Evolutionary conservation across 495 filamentous ascomycete species (phyloP), one percentile per base, ranked within the genome.

Genomic region (Annulohypoxylon maeteangense): DNA sequence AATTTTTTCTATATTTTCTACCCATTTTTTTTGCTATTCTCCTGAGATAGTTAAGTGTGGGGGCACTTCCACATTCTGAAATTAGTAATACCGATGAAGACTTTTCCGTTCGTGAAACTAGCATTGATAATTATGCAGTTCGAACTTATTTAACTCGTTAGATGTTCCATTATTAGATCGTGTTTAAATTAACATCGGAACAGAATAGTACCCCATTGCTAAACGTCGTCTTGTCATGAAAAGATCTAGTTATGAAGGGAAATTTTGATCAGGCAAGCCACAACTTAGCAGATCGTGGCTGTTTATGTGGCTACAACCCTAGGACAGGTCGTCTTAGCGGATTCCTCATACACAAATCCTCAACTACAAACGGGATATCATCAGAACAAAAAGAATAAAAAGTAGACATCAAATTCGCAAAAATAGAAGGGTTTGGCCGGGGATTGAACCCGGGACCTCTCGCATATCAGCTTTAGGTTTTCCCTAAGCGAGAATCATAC

Each of bases 401-500:
- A 31, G 53, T 14, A 11, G 8, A 56, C 16, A 8, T 58, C 14
- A 54, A 45, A 53, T 29, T 25, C n/a, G 11, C 47, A 48, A 50
- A 74, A 67, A 63, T 36, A 11, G 34, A 62, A 60, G 71, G 67
- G 71, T 74, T 70, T 74, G 67, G 54, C 71, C 67, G 67, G 64
- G 67, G 67, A 67, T 74, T 58, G 70, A 73, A 73, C 70, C 65
- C 70, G 70, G 70, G 70, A 68, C 70, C 70, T 68, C 70, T 73
- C 70, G 70, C 70, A 73, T 62, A 55, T 44, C 42, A 25, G 50
- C 65, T 53, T 48, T 68, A 62, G 67, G 65, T 73, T 27, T 62
- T 59, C 70, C 70, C 70, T 73, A 73, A 73, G 70, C 70, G 70
- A 73, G 70, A 68, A 73, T 73, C 70, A 68, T 73, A 73, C 70